Base-by-base conservation (phyloP, 2,329 filamentous ascomycete genomes). In the Fusarium sp. region DNA sequence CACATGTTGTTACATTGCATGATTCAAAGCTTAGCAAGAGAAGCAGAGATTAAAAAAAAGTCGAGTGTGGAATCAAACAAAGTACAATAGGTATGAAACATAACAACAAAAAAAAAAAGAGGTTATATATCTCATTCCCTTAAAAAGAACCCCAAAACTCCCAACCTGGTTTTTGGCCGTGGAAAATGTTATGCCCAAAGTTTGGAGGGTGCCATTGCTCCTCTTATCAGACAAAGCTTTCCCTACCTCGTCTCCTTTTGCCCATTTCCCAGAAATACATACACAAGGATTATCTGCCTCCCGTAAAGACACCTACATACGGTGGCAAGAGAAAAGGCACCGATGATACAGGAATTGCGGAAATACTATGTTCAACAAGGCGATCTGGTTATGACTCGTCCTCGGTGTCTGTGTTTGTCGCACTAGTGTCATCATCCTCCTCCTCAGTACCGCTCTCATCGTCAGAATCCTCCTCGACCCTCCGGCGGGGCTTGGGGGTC, bases 401-500 rank as follows among this genome's bases (percentile, higher is more conserved):
- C 75, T 91, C 89, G 2, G 89, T 91, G 71, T 90, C 87, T 11
- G 88, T 90, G 75, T 91, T 89, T 13, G 89, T 91, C 68, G 86
- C 89, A 74, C 88, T 90, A 34, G 88, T 89, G 77, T 89, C 87
- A 29, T 86, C 84, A 74, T 84, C 87, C 75, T 90, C 90, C 65
- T 96, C 93, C 14, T 82, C 81, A 10, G 90, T 93, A 69, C 92
- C 91, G 68, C 93, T 96, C 82, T 96, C 93, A 20, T 94, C 93
- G 57, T 92, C 90, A 60, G 87, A 90, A 50, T 91, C 88, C 2
- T 87, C 87, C 50, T 82, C 79, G 25, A 76, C 80, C 62, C 83
- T 86, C 77, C 84, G 84, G 77, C 83, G 85, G 74, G 87, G 86
- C 82, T 88, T 89, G 7, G 86, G 80, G 38, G 86, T 83, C 33